Conservation (phyloP, 2,329 filamentous ascomycete genomes). For the Sporothrix protearum region DNA sequence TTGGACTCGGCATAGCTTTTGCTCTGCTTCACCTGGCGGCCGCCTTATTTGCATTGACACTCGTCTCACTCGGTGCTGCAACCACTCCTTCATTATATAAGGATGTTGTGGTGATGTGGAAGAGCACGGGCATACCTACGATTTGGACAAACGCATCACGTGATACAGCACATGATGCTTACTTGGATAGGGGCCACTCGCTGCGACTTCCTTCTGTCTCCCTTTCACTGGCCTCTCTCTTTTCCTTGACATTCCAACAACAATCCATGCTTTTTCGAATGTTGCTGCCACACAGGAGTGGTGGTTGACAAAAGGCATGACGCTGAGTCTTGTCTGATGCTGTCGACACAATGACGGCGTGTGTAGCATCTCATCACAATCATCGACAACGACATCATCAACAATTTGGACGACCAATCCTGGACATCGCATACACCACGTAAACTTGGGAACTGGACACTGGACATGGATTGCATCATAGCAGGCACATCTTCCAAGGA, state of each 20-base stretch:
- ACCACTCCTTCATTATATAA: neutral
- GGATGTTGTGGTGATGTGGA: neutral
- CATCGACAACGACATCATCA: neutral
- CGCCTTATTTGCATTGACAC: neutral
- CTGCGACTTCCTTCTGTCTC: neutral
- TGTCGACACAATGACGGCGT: neutral
- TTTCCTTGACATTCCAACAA: neutral
- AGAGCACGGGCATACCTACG: neutral
- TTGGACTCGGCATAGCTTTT: neutral
- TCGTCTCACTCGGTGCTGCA: neutral
- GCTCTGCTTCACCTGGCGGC: neutral
- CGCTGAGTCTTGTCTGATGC: neutral
- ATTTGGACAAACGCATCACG: neutral
- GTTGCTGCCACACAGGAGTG: no score
- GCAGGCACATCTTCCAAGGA: neutral
- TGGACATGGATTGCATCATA: conserved; percentile 1
- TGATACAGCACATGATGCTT: conserved; percentile 8
- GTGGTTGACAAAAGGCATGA: neutral
- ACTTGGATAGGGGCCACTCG: neutral
- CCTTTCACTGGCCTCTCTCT: neutral
- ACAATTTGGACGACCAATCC: neutral
- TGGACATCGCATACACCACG: neutral
- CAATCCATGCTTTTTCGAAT: neutral
- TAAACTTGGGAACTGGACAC: conserved; percentile 3
- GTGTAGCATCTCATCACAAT: neutral